Base-by-base conservation (phyloP, 2,329 filamentous ascomycete species). In the Fusarium mundagurra region DNA sequence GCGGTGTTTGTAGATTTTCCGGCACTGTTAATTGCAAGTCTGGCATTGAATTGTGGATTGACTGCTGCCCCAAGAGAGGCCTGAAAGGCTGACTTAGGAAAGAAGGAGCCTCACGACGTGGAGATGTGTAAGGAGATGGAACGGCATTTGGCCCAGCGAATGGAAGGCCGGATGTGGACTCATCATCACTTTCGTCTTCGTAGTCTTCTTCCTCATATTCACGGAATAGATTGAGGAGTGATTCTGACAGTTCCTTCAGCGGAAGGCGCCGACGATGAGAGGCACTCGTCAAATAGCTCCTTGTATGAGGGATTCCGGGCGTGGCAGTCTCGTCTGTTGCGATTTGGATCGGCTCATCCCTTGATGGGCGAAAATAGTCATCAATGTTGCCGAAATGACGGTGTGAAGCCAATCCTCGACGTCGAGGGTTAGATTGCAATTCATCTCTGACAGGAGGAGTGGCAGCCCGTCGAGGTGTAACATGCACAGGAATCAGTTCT, bases 311-410 rank as follows among this genome's bases (percentile, higher is more conserved):
- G 22, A 57, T 70, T 41, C 67, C 77, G 20, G 64, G 63, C 29
- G 78, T 82, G 45, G 81, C 81, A 22, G 82, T 83, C 41, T 81
- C 75, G 71, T 84, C 82, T 33, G 71, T 79, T 57, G 80, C 80
- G 72, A 84, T 84, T 24, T 80, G 69, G 47, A 84, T 81, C 24
- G 77, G 74, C 22, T 76, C 53, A 20, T 72, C 64, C 18, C 62
- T 61, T 22, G 61, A 72, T 13, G 77, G 71, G 33, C 69, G 76
- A 43, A 84, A 80, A 69, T 82, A 83, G 38, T 68, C 75, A 36
- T 79, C 75, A 61, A 83, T 84, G 22, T 74, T 76, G 50, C 77
- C 73, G n/a, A 67, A 65, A 31, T 62, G 65, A 22, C 63, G 66
- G 34, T 41, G 51, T 58, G 67, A 47, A 51, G 67, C 54, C 54